phyloP scores from a whole-genome alignment of 805 yeast genomes.

The Metschnikowia sp. region DNA sequence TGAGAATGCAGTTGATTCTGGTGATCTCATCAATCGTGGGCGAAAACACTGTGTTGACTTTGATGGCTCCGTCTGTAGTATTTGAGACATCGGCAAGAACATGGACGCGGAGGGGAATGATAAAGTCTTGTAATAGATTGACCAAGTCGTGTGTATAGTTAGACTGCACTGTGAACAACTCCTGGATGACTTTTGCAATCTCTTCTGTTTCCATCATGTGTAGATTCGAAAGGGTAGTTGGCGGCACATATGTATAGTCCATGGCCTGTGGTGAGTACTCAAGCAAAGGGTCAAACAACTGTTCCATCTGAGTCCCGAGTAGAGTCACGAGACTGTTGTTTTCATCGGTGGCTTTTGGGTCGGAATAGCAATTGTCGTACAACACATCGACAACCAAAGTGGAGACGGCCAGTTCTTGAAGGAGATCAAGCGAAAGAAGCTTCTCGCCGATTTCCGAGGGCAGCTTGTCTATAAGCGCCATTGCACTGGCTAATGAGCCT shows the following conservation, averaged over 20 bases:
- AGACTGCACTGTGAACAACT: slow-evolving; percentile 68
- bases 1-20: slow-evolving; percentile 79
- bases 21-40: slow-evolving; percentile 95
- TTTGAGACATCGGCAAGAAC: slow-evolving; percentile 47
- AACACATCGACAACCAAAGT: slow-evolving; percentile 71
- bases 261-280: slow-evolving; percentile 92
- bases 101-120: slow-evolving; percentile 72
- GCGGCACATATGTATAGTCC: slow-evolving; percentile 66
- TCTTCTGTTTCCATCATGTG: not conserved
- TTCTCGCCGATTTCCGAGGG: slow-evolving; percentile 58
- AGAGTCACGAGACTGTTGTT: slow-evolving; percentile 75
- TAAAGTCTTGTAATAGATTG: slow-evolving; percentile 69
- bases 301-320: slow-evolving; percentile 84
- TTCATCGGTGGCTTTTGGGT: slow-evolving; percentile 40
- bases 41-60: slow-evolving; percentile 78
- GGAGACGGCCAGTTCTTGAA: slow-evolving; percentile 47
- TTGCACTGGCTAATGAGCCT: slow-evolving; percentile 69
- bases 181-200: slow-evolving; percentile 42
- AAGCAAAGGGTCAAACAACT: slow-evolving; percentile 80
- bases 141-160: slow-evolving; percentile 70
- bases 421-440: slow-evolving; percentile 54
- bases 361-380: slow-evolving; percentile 47
- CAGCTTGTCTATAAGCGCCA: slow-evolving; percentile 51
- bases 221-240: slow-evolving; percentile 24
- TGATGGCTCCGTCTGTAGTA: slow-evolving; percentile 53